Conservation (phyloP, 306 rosid genomes). For the Quercus mongolica region DNA sequence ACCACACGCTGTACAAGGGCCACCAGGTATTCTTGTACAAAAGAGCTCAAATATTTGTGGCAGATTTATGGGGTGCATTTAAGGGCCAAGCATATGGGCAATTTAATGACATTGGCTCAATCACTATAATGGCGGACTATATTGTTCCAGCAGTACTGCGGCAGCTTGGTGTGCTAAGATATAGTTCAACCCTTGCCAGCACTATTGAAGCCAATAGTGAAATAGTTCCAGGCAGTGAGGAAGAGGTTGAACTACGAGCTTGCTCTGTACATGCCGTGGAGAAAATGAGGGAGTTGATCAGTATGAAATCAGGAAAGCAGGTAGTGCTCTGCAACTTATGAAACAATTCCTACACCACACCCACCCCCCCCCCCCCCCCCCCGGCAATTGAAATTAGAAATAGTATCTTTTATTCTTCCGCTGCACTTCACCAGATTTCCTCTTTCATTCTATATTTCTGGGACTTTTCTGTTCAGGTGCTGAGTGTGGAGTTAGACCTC, state of each 20-base stretch:
- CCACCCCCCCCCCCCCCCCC: too few relatives aligned
- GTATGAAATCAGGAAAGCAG: slow-evolving; percentile 68
- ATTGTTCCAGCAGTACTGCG: slow-evolving; percentile 93
- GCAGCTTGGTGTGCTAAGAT: slow-evolving; percentile 81
- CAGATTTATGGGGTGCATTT: slow-evolving; percentile 95
- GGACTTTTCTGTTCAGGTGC: slow-evolving; percentile 57
- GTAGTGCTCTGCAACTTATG: slow-evolving; percentile 26
- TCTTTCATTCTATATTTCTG: slow-evolving; percentile 10
- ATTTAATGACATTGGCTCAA: slow-evolving; percentile 67
- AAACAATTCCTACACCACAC: too few relatives aligned
- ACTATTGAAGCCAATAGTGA: slow-evolving; percentile 65
- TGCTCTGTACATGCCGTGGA: slow-evolving; percentile 92
- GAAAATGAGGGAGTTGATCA: slow-evolving; percentile 83
- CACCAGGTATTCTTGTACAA: slow-evolving; percentile 87
- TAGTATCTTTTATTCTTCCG: not conserved
- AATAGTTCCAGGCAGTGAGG: slow-evolving; percentile 91
- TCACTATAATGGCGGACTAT: slow-evolving; percentile 96
- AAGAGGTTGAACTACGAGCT: slow-evolving; percentile 96
- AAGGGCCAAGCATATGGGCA: slow-evolving; percentile 76
- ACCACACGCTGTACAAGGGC: slow-evolving; percentile 90
- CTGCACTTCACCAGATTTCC: not conserved
- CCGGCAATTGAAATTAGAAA: not conserved
- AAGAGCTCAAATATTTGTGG: slow-evolving; percentile 96
- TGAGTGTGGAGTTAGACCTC: slow-evolving; percentile 96
- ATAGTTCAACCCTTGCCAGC: slow-evolving; percentile 60